Evolutionary conservation across 352 stramenopile genomes (phyloP), one percentile per base, ranked within the genome.

Genomic region (Phytophthora foliorum): DNA sequence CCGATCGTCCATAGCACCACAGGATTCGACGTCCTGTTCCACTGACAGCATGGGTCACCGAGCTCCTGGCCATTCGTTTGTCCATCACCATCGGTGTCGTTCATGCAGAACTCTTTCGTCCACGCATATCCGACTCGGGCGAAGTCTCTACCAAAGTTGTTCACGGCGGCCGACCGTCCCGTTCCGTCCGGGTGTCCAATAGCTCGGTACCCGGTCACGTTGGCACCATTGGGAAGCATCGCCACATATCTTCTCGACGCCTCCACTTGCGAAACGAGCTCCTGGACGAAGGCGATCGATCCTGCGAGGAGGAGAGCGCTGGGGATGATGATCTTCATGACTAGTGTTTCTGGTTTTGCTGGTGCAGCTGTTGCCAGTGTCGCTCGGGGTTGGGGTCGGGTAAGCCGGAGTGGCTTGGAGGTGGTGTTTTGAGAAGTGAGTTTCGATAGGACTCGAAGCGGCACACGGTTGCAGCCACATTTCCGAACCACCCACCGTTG

Each of bases 141-240:
- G 48, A 74, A 74, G 32, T 29, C 60, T 6, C 49, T 16, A 19
- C 67, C 67, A 34, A 74, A 74, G 10, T 55, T 41, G 48, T 89
- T 90, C 25, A 41, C 51, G 46, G 55, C 14, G 6, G 29, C 32
- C 10, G 9, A n/a, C 2, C 31, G 21, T 13, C 60, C 73, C 4
- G 41, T 63, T 10, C 61, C 70, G 21, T 76, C 54, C 13, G 60
- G 38, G 48, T 86, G 78, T 4, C 78, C 78, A 27, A 86, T 29
- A 9, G 72, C 77, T 1, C 19, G 16, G 31, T 75, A 60, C 11
- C 63, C 58, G 6, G 52, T 45, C 2, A 86, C 75, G 44, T 81
- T 86, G 22, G 32, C 69, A 56, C 75, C 78, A 22, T 86, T 86
- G 4, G 77, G 77, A 4, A 86, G 31, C 5, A 29, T 53, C 46